phyloP scores from a whole-genome alignment of 805 yeast genomes.

The Cyberlindnera galapagoensis region DNA sequence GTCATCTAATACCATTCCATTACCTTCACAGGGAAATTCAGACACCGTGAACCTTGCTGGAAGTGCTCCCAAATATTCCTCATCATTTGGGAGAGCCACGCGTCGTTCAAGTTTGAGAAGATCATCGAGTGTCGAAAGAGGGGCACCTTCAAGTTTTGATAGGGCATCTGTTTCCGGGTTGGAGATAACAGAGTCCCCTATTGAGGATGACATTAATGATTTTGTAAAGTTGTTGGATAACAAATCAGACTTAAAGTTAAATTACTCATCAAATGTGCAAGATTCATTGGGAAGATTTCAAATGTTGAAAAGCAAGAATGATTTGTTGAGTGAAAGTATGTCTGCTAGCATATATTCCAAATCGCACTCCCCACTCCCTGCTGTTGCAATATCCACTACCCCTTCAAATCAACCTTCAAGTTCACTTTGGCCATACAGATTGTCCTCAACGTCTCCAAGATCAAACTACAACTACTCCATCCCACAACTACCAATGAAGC shows the following conservation, averaged over 20 bases:
- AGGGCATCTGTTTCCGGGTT: slow-evolving; percentile 17
- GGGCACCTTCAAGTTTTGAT: slow-evolving; percentile 26
- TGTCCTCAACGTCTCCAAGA: slow-evolving; percentile 28
- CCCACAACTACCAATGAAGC: slow-evolving; percentile 24
- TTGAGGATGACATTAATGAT: slow-evolving; percentile 56
- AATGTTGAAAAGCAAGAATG: slow-evolving; percentile 44
- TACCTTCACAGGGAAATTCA: not conserved
- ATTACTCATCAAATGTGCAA: slow-evolving; percentile 26
- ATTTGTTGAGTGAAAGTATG: slow-evolving; percentile 48
- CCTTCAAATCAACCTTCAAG: slow-evolving; percentile 10
- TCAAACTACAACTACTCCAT: slow-evolving; percentile 11
- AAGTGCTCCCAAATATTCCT: slow-evolving; percentile 54
- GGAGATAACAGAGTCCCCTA: slow-evolving; percentile 15
- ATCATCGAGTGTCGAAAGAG: slow-evolving; percentile 26
- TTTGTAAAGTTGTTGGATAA: slow-evolving; percentile 69
- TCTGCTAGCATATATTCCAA: slow-evolving; percentile 38
- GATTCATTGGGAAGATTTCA: slow-evolving; percentile 49
- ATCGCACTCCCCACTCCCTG: slow-evolving; percentile 16
- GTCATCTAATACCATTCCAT: slow-evolving; percentile 8
- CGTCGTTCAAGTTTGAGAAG: slow-evolving; percentile 37
- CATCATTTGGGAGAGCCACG: slow-evolving; percentile 71
- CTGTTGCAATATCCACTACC: slow-evolving; percentile 1
- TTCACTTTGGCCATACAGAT: slow-evolving; percentile 7
- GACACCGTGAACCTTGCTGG: slow-evolving; percentile 30
- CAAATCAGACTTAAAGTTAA: slow-evolving; percentile 42